Evolutionary conservation across 2,329 filamentous ascomycete genomes (phyloP).

Genomic region (Penicillium expansum): DNA sequence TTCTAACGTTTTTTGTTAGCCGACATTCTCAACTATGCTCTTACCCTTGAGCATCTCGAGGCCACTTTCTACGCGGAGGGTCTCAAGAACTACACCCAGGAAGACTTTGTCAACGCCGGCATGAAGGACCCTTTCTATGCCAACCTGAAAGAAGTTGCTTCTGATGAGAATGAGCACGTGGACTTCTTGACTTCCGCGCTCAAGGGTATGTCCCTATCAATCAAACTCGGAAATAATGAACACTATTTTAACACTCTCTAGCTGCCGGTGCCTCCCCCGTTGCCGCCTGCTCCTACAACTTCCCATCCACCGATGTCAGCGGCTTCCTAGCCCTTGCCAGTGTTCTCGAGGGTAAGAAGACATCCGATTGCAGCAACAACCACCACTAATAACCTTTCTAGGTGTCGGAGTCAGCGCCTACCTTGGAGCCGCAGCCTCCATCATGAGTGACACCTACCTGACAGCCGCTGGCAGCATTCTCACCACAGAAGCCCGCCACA

Average conservation of each 20-base stretch:
- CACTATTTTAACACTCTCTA: background rate
- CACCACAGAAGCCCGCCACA: slow-evolving; percentile 64
- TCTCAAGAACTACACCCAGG: slow-evolving; percentile 55
- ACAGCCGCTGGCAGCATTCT: slow-evolving; percentile 62
- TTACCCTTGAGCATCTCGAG: slow-evolving; percentile 56
- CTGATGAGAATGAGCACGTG: slow-evolving; percentile 60
- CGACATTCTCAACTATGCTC: slow-evolving; percentile 26
- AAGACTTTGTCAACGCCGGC: slow-evolving; percentile 54
- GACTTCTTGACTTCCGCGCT: slow-evolving; percentile 52
- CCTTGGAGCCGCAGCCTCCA: slow-evolving; percentile 60
- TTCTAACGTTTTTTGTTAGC: slow-evolving; percentile 5
- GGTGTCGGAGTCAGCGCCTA: too few relatives aligned
- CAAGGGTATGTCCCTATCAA: slow-evolving; percentile 12
- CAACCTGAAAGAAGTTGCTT: slow-evolving; percentile 56
- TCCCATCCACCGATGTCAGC: slow-evolving; percentile 50
- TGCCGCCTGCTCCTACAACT: slow-evolving; percentile 56
- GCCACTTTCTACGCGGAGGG: slow-evolving; percentile 62
- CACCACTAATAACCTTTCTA: too few relatives aligned
- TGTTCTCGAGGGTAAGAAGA: too few relatives aligned
- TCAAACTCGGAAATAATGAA: background rate
- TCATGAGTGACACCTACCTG: slow-evolving; percentile 58
- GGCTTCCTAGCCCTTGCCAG: too few relatives aligned
- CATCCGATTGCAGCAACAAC: too few relatives aligned
- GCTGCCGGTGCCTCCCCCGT: slow-evolving; percentile 53
- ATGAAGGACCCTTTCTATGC: slow-evolving; percentile 54